These are phyloP conservation scores for Trichoderma asperelloides DNA, from an alignment of 495 filamentous ascomycete species.

Conservation along the genomic window DNA sequence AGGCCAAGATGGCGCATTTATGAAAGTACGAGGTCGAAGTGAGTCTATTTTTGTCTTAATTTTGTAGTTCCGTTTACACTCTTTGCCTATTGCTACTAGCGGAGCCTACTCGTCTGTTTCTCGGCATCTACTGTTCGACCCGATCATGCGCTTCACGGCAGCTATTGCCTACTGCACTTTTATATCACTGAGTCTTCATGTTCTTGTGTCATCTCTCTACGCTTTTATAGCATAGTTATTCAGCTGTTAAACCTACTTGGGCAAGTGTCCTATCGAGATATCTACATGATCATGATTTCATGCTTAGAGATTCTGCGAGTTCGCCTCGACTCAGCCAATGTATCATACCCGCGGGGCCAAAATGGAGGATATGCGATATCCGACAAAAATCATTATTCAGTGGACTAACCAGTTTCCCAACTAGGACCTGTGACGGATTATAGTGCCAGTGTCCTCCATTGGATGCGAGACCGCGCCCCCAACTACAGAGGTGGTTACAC, in stretches of 20 bases:
- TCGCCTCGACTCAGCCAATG: background rate
- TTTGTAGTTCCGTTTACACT: background rate
- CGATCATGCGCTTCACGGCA: background rate
- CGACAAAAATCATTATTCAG: background rate
- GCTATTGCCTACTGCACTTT: background rate
- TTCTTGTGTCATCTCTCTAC: background rate
- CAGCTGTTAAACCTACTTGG: background rate
- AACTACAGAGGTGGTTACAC: conserved; percentile 57
- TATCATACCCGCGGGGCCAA: background rate
- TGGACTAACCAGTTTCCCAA: conserved; percentile 17
- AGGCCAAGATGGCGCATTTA: conserved; percentile 31
- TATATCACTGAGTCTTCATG: too few relatives aligned
- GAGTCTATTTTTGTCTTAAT: conserved; percentile 17
- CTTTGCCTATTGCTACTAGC: background rate
- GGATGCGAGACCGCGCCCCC: conserved; percentile 79
- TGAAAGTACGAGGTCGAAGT: conserved; percentile 36
- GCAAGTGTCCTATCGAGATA: background rate
- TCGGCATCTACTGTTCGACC: background rate
- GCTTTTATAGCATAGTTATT: background rate
- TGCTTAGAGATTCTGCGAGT: background rate
- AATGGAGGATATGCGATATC: background rate
- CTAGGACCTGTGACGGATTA: conserved; percentile 91
- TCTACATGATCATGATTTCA: background rate
- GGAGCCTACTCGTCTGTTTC: background rate
- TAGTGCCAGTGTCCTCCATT: conserved; percentile 83